These are phyloP conservation scores for Oryza brachyantha DNA, from an alignment of 176 grass and related monocot genomes.

Conservation along the genomic window DNA sequence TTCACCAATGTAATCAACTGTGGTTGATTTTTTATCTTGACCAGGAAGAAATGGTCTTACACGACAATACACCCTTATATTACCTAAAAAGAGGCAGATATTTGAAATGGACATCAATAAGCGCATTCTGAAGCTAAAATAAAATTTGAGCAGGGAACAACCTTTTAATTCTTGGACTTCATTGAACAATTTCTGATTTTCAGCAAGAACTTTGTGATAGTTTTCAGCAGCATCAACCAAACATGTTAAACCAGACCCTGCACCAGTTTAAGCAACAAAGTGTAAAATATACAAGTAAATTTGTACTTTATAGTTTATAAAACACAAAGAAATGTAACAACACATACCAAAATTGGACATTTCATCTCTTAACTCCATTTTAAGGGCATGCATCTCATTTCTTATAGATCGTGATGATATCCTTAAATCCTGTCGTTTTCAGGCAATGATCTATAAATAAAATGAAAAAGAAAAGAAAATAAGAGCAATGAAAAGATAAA, in stretches of 20 bases:
- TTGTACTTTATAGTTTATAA: not conserved
- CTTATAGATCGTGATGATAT: slow-evolving; percentile 55
- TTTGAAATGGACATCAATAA: not conserved
- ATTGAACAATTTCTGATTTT: slow-evolving; percentile 94
- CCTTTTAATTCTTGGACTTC: slow-evolving; percentile 96
- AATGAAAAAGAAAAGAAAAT: slow-evolving; percentile 3
- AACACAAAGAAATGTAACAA: slow-evolving; percentile 15
- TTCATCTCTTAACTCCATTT: slow-evolving; percentile 77
- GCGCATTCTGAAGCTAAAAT: not conserved
- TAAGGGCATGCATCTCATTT: slow-evolving; percentile 50
- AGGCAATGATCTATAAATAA: slow-evolving; percentile 6
- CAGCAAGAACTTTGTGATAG: slow-evolving; percentile 81
- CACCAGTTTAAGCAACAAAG: slow-evolving; percentile 17
- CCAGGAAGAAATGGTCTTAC: slow-evolving; percentile 87
- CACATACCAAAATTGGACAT: slow-evolving; percentile 68
- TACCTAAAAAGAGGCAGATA: slow-evolving; percentile 45
- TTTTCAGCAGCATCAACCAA: slow-evolving; percentile 86
- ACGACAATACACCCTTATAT: slow-evolving; percentile 98
- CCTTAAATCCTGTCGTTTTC: slow-evolving; percentile 55
- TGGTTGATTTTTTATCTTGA: slow-evolving; percentile 72
- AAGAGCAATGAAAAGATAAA: slow-evolving; percentile 10
- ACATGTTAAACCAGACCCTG: slow-evolving; percentile 68
- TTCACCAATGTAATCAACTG: slow-evolving; percentile 86
- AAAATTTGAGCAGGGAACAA: slow-evolving; percentile 4
- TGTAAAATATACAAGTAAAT: not conserved